Base-by-base conservation (phyloP, 345 rosid genomes). In the Nasturtium officinale region DNA sequence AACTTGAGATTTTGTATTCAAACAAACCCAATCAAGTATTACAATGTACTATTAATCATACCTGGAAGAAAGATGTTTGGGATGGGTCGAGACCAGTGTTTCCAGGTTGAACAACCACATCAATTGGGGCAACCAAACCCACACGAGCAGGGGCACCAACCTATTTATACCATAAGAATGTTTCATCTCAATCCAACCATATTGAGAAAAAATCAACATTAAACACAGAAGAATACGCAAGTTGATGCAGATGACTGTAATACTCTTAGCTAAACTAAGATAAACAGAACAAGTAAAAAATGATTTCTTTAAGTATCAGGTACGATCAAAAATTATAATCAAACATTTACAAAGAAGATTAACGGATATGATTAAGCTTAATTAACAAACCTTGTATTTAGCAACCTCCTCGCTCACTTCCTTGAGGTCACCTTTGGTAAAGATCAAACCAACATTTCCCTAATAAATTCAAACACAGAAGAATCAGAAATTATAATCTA, bases 141-240 rank as follows among this genome's bases (percentile, higher is more conserved):
- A 94, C 98, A 82, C 97, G 98, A 64, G 98, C 98, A 77, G 99
- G 99, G 29, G 99, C 99, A 71, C 99, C 97, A 74, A 94, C 98
- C 98, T 94, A 78, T 50, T 66, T 29, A 61, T n/a, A 50, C 18
- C 5, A 40, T 11, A 0, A 72, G 32, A 38, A 2, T 25, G 9
- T 40, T 23, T 1, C 8, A 21, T 35, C 35, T 25, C 42, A 52
- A 61, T 29, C 16, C 5, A 50, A 58, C 17, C 16, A 69, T 7
- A 35, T 7, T 18, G 4, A 30, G 15, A 17, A 23, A 13, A 12
- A 11, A 40, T 21, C 66, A 26, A 56, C 63, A 13, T 50, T 3
- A 2, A 0, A 17, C 17, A 20, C n/a, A 55, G 1, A 23, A 5
- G 11, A 67, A 21, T 9, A 35, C 9, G 0, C 21, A 59, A n/a